A percentile compares a stretch with the other conserved stretches of the same genome.
Conservation (phyloP, 2,329 filamentous ascomycete species). For the Colletotrichum sp. region DNA sequence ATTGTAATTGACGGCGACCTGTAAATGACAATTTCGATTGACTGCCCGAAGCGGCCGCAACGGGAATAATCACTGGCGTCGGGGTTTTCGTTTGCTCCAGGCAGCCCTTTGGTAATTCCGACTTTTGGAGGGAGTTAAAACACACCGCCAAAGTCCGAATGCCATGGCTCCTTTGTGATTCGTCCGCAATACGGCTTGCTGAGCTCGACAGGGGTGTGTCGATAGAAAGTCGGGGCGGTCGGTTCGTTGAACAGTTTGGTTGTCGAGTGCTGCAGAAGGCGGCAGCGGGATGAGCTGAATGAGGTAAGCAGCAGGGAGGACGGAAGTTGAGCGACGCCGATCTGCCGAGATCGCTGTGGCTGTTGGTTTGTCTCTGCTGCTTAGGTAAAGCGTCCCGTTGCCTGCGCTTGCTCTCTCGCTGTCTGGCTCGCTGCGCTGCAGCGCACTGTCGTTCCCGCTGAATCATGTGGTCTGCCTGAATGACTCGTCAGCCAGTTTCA, state of each 20-base stretch:
- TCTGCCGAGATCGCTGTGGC: conserved; percentile 17
- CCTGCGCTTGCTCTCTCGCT: background rate
- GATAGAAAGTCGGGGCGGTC: conserved; percentile 3
- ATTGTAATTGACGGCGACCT: background rate
- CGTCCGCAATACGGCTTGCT: conserved; percentile 4
- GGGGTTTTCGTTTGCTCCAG: conserved; percentile 9
- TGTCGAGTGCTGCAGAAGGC: background rate
- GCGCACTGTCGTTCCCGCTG: background rate
- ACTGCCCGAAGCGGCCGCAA: background rate
- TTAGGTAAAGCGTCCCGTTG: background rate
- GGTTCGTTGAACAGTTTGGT: background rate
- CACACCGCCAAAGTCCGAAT: conserved; percentile 20
- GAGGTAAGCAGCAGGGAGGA: conserved; percentile 14
- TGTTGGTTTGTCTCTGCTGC: background rate
- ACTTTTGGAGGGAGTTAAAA: background rate
- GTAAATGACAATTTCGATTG: background rate
- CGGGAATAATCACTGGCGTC: background rate
- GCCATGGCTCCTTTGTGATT: conserved; percentile 4
- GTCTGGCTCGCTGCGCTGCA: background rate
- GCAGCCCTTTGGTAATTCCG: conserved; percentile 16
- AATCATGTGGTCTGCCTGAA: conserved; percentile 16
- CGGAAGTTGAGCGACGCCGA: conserved; percentile 14
- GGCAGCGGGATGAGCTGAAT: background rate
- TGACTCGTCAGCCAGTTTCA: conserved; percentile 22
- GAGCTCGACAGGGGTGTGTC: background rate